Percentiles rank a stretch among this genome's conserved stretches.
phyloP scores from a whole-genome alignment of 169 alveolate genomes.

The Plasmodium cynomolgi region DNA sequence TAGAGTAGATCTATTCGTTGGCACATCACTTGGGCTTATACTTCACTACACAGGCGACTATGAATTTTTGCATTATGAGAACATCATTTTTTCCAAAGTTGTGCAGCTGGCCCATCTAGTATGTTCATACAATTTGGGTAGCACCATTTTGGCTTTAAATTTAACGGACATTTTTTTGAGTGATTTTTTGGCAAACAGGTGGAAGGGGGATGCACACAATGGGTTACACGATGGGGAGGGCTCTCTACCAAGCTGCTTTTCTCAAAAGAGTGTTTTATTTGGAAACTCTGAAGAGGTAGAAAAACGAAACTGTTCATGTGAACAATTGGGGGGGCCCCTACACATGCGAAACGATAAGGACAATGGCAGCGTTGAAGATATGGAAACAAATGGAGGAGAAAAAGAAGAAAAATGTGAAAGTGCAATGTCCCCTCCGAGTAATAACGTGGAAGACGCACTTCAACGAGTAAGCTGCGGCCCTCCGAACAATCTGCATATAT shows the following conservation, averaged over 20 bases:
- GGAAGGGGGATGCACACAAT: not conserved
- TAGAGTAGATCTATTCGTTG: constrained; percentile 18
- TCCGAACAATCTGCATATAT: not conserved
- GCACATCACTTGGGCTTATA: constrained; percentile 67
- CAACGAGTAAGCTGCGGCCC: not conserved
- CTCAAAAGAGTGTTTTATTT: not conserved
- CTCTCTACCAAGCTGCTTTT: not conserved
- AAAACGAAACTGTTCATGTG: not conserved
- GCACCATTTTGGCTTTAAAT: constrained; percentile 27
- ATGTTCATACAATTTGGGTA: constrained; percentile 17
- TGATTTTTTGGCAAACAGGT: not conserved
- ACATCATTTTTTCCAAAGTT: constrained; percentile 34
- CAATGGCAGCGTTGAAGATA: not conserved
- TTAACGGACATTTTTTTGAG: not conserved
- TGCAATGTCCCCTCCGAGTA: not conserved
- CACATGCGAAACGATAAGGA: not conserved
- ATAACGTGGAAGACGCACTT: not conserved
- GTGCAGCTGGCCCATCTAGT: constrained; percentile 9
- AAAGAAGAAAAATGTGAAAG: not conserved
- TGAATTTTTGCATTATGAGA: constrained; percentile 22
- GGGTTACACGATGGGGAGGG: not conserved
- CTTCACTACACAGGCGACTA: constrained; percentile 36
- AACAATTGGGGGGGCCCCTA: not conserved
- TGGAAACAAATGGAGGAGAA: not conserved
- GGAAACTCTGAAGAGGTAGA: not conserved